Evolutionary conservation across 2,329 filamentous ascomycete species (phyloP).

Genomic region (Fusarium transvaalense): DNA sequence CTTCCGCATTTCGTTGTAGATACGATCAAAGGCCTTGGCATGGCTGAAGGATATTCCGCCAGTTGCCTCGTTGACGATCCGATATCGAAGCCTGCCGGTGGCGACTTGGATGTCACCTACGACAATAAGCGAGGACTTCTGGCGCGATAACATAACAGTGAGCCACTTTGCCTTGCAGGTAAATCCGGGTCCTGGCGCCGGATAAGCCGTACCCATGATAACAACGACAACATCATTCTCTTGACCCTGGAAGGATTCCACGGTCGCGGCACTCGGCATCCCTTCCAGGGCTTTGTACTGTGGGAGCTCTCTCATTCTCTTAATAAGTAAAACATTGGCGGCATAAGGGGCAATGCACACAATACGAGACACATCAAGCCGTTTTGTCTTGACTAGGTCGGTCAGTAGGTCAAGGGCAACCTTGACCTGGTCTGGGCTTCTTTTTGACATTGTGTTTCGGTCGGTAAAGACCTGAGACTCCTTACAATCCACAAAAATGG

Average conservation of each 20-base stretch:
- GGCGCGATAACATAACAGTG: constrained; percentile 40
- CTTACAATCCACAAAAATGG: constrained; percentile 41
- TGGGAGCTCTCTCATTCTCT: background rate
- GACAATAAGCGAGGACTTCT: constrained; percentile 31
- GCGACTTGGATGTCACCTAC: constrained; percentile 43
- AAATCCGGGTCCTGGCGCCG: constrained; percentile 28
- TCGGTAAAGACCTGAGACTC: constrained; percentile 4
- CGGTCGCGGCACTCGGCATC: constrained; percentile 25
- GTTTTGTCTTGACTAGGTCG: constrained; percentile 19
- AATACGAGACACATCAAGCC: constrained; percentile 15
- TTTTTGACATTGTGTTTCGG: constrained; percentile 11
- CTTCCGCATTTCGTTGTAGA: background rate
- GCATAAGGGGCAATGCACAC: constrained; percentile 33
- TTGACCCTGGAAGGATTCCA: constrained; percentile 45
- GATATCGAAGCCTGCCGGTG: background rate
- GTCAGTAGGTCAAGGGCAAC: constrained; percentile 30
- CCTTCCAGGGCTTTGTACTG: constrained; percentile 6
- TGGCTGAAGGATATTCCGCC: background rate
- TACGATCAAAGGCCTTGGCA: background rate
- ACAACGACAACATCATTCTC: constrained; percentile 42
- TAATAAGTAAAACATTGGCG: constrained; percentile 31
- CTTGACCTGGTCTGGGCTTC: constrained; percentile 26
- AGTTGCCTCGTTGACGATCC: background rate
- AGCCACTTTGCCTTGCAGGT: constrained; percentile 30
- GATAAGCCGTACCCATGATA: constrained; percentile 35